Evolutionary conservation across 176 grass and related monocot genomes (phyloP).

Genomic region (Calamus simplicifolius): DNA sequence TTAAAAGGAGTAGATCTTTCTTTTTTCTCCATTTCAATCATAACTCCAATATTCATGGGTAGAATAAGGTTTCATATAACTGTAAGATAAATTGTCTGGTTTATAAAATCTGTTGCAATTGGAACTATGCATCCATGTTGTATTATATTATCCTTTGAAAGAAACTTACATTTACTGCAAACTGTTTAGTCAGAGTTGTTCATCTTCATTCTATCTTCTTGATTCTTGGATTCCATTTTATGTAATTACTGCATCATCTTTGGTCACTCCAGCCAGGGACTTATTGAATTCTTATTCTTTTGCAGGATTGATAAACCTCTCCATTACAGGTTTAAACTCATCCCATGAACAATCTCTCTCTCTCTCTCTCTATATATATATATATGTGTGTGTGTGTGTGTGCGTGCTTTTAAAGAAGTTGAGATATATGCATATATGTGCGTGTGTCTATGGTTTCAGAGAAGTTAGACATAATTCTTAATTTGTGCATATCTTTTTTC

Average conservation of each 20-base stretch:
- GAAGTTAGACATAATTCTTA: neutral
- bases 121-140: no score
- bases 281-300: constrained; percentile 3
- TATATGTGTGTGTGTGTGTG: neutral
- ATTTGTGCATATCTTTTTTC: neutral
- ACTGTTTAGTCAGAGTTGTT: no score
- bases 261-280: neutral
- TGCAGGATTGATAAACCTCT: constrained; percentile 69
- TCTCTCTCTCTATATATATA: neutral
- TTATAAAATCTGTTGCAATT: no score
- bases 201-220: neutral
- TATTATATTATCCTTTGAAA: no score
- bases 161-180: no score
- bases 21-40: no score
- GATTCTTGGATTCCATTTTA: neutral
- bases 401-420: neutral
- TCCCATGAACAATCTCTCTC: neutral
- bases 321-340: constrained; percentile 49
- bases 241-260: neutral
- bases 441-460: neutral
- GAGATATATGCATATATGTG: neutral
- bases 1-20: no score
- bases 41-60: no score
- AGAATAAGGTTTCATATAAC: no score
- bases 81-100: no score